phyloP scores from a whole-genome alignment of 2,329 filamentous ascomycete species.

The Alternaria burnsii region DNA sequence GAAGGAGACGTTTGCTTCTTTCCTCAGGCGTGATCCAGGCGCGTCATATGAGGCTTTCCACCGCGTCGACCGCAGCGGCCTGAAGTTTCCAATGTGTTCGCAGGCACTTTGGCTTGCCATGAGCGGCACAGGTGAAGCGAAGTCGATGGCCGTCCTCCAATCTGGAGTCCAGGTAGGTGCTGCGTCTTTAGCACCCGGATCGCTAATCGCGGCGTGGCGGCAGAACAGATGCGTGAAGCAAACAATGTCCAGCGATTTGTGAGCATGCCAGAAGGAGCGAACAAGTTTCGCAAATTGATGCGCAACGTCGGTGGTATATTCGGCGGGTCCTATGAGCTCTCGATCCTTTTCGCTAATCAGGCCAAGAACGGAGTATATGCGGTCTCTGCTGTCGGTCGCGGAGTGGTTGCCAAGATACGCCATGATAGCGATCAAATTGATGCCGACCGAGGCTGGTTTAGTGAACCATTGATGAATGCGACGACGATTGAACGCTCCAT shows the following conservation, averaged over 20 bases:
- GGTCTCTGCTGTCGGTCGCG: slow-evolving; percentile 40
- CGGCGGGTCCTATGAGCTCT: slow-evolving; percentile 32
- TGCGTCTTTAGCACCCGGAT: slow-evolving; percentile 20
- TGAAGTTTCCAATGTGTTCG: slow-evolving; percentile 41
- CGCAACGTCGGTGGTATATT: slow-evolving; percentile 28
- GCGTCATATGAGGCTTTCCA: slow-evolving; percentile 41
- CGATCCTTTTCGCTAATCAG: slow-evolving; percentile 35
- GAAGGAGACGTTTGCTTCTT: slow-evolving; percentile 32
- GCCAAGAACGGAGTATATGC: slow-evolving; percentile 43
- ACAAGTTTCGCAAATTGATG: slow-evolving; percentile 38
- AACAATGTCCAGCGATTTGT: slow-evolving; percentile 39
- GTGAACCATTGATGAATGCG: slow-evolving; percentile 40
- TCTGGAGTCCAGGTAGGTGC: slow-evolving; percentile 41
- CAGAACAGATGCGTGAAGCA: slow-evolving; percentile 44
- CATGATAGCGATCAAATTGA: slow-evolving; percentile 37
- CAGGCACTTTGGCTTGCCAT: slow-evolving; percentile 46
- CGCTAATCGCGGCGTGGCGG: slow-evolving; percentile 25
- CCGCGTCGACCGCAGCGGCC: slow-evolving; percentile 30
- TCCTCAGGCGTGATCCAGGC: slow-evolving; percentile 28
- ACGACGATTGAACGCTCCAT: slow-evolving; percentile 41
- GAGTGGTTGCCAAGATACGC: slow-evolving; percentile 42
- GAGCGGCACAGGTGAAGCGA: slow-evolving; percentile 43
- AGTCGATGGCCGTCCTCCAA: slow-evolving; percentile 38
- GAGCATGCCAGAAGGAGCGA: slow-evolving; percentile 35
- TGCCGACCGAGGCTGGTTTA: slow-evolving; percentile 22